phyloP scores from a whole-genome alignment of 2,329 filamentous ascomycete species.

The Dactylellina haptotyla region DNA sequence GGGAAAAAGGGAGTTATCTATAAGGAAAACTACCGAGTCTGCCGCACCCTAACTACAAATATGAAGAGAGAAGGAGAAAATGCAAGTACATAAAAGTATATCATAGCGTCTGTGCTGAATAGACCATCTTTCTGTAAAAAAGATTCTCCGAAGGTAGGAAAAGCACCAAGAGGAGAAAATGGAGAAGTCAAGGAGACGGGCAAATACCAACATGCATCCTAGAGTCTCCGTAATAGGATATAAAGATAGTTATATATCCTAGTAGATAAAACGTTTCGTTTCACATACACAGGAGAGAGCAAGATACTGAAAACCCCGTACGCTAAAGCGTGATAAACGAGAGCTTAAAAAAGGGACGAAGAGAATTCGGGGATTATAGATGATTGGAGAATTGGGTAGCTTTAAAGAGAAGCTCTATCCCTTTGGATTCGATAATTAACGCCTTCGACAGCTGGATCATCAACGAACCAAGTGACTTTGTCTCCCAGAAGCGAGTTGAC shows the following conservation, averaged over 20 bases:
- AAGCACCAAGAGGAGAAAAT: background rate
- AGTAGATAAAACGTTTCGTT: background rate
- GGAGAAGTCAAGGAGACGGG: constrained; percentile 6
- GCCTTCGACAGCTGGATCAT: constrained; percentile 83
- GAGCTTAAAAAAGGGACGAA: background rate
- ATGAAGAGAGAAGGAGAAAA: background rate
- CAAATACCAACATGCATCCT: constrained; percentile 34
- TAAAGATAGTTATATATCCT: too few relatives aligned
- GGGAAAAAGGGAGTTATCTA: constrained; percentile 10
- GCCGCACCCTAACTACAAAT: constrained; percentile 47
- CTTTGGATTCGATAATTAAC: constrained; percentile 81
- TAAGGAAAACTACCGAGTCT: constrained; percentile 17
- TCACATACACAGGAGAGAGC: background rate
- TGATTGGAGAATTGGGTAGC: constrained; percentile 4
- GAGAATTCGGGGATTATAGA: background rate
- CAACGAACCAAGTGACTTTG: constrained; percentile 94
- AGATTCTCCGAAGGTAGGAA: background rate
- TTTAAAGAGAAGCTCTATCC: constrained; percentile 73
- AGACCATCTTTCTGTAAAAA: background rate
- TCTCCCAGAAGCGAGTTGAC: constrained; percentile 87
- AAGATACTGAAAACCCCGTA: constrained; percentile 14
- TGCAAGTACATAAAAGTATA: background rate
- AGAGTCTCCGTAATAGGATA: too few relatives aligned
- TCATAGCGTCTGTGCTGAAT: background rate
- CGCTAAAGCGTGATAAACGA: constrained; percentile 28